phyloP scores from a whole-genome alignment of 257 asterid species.

The Nicotiana obtusifolia region DNA sequence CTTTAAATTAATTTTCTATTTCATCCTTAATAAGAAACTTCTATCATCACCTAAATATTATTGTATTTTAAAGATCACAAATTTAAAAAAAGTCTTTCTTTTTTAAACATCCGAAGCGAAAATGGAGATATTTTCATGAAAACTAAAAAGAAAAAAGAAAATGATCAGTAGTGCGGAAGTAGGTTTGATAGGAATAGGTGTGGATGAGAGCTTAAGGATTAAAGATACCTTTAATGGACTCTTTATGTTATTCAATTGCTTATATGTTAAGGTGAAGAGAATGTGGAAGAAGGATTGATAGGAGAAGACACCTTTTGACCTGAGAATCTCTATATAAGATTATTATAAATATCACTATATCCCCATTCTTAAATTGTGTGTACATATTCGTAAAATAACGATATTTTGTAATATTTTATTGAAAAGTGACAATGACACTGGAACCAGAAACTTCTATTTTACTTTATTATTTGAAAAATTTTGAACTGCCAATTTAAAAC shows the following conservation, averaged over 20 bases:
- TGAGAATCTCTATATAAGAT: constrained; percentile 4
- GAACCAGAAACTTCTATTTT: neutral
- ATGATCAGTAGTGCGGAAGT: neutral
- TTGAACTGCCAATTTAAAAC: neutral
- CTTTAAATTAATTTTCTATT: no score
- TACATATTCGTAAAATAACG: neutral
- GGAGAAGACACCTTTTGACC: constrained; percentile 29
- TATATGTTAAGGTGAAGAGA: constrained; percentile 49
- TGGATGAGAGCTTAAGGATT: constrained; percentile 8
- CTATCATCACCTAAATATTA: no score
- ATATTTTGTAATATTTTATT: neutral
- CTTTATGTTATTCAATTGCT: constrained; percentile 34
- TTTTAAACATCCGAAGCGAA: no score
- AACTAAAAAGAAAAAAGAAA: neutral
- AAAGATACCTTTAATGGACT: neutral
- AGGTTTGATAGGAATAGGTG: neutral
- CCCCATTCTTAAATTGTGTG: constrained; percentile 5
- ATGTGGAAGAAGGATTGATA: constrained; percentile 12
- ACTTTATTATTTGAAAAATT: neutral
- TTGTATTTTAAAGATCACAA: no score
- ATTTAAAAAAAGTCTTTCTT: no score
- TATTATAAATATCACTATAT: neutral
- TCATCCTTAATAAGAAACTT: no score
- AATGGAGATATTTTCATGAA: neutral
- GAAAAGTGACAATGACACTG: neutral